Percentiles rank a stretch among this genome's conserved stretches.
These are phyloP conservation scores for Aspergillus novofumigatus DNA, from an alignment of 2,329 filamentous ascomycete species.

Conservation along the genomic window DNA sequence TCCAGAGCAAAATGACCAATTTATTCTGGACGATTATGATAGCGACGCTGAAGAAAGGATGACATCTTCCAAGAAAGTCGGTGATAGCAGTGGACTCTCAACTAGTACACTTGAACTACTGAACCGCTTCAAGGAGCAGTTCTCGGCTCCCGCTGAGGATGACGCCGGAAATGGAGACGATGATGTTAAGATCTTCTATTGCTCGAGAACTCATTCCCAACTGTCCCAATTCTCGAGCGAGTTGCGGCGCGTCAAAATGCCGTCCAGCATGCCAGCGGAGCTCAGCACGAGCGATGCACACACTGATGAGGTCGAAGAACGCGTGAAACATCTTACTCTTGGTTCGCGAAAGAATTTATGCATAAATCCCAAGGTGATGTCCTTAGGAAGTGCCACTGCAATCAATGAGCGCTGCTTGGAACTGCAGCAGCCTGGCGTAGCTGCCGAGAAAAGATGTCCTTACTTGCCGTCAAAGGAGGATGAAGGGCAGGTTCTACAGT, in stretches of 20 bases:
- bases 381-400: slow-evolving; percentile 65
- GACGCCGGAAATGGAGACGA: slow-evolving; percentile 51
- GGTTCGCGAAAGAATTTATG: slow-evolving; percentile 85
- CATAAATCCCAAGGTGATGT: slow-evolving; percentile 78
- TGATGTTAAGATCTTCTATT: slow-evolving; percentile 82
- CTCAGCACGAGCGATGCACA: slow-evolving; percentile 20
- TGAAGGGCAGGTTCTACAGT: slow-evolving; percentile 66
- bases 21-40: slow-evolving; percentile 71
- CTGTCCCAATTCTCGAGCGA: slow-evolving; percentile 83
- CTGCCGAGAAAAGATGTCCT: slow-evolving; percentile 65
- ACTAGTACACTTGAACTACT: slow-evolving; percentile 72
- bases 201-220: slow-evolving; percentile 89
- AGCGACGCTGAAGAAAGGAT: slow-evolving; percentile 53
- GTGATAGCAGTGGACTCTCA: slow-evolving; percentile 53
- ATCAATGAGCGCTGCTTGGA: slow-evolving; percentile 95
- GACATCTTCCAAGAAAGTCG: slow-evolving; percentile 21
- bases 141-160: slow-evolving; percentile 23
- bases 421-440: slow-evolving; percentile 67
- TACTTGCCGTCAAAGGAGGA: slow-evolving; percentile 78
- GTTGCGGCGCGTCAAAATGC: slow-evolving; percentile 71
- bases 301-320: slow-evolving; percentile 46
- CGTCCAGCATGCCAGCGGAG: slow-evolving; percentile 61
- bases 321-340: slow-evolving; percentile 74
- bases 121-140: slow-evolving; percentile 56
- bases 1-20: slow-evolving; percentile 60